Conservation (phyloP, 805 yeast species). For the Brettanomyces bruxellensis region DNA sequence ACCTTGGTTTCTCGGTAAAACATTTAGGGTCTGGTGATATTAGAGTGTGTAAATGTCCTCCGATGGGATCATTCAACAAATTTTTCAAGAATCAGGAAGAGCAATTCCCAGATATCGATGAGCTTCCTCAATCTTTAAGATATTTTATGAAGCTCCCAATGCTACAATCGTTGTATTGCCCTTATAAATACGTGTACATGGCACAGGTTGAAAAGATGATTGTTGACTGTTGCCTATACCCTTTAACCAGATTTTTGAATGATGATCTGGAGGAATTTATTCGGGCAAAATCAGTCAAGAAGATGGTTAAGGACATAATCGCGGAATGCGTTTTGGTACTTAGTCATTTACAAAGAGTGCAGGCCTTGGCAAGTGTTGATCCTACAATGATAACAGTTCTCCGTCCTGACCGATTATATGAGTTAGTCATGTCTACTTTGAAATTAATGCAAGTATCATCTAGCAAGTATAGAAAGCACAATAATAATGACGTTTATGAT, state of each 20-base stretch:
- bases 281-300: constrained; percentile 2
- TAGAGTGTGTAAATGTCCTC: constrained; percentile 12
- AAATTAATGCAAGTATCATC: background rate
- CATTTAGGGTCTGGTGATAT: constrained; percentile 17
- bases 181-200: constrained; percentile 12
- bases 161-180: constrained; percentile 12
- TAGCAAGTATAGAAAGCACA: background rate
- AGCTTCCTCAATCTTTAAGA: constrained; percentile 8
- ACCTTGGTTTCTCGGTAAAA: constrained; percentile 13
- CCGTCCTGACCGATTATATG: constrained; percentile 9
- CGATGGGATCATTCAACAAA: background rate
- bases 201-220: constrained; percentile 15
- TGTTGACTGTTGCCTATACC: constrained; percentile 14
- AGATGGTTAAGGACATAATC: constrained; percentile 5
- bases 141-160: constrained; percentile 8
- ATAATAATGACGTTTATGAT: background rate
- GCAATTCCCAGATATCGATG: constrained; percentile 8
- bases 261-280: constrained; percentile 1
- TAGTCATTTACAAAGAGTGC: constrained; percentile 2
- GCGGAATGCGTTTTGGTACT: constrained; percentile 11
- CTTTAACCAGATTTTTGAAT: constrained; percentile 9
- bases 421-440: constrained; percentile 5
- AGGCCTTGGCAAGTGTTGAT: constrained; percentile 6
- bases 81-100: constrained; percentile 4
- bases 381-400: constrained; percentile 10